phyloP scores from a whole-genome alignment of 1,284 basidiomycete species.

The Phylloboletellus chloephorus region DNA sequence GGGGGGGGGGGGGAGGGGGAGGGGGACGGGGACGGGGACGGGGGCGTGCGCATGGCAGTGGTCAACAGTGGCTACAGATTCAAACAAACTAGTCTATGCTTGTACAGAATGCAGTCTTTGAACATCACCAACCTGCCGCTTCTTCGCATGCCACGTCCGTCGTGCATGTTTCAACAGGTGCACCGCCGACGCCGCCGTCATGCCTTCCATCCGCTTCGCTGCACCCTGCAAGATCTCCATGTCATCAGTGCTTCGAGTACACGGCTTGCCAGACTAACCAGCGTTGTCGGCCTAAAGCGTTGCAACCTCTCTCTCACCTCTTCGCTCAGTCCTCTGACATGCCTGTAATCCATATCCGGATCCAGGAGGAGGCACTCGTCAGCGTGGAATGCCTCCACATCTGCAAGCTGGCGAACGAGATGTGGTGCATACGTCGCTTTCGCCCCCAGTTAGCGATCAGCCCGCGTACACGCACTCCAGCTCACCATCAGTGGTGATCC shows the following conservation, averaged over 20 bases:
- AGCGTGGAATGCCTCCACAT: constrained; percentile 69
- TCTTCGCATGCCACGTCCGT: constrained; percentile 26
- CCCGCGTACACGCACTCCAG: background rate
- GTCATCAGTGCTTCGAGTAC: constrained; percentile 8
- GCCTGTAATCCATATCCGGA: constrained; percentile 62
- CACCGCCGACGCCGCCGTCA: constrained; percentile 71
- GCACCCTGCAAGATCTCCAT: constrained; percentile 50
- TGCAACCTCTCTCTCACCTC: constrained; percentile 70
- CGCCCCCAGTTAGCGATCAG: constrained; percentile 3
- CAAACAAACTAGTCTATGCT: background rate
- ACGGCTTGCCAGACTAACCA: too few relatives aligned
- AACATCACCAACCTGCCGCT: background rate
- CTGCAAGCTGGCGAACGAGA: constrained; percentile 65
- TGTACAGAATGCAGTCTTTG: background rate
- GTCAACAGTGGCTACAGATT: too few relatives aligned
- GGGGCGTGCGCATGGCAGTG: too few relatives aligned
- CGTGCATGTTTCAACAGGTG: constrained; percentile 62
- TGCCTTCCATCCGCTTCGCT: constrained; percentile 82
- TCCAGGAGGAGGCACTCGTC: constrained; percentile 74
- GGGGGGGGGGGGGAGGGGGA: too few relatives aligned
- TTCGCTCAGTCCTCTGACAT: constrained; percentile 64
- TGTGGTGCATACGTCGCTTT: constrained; percentile 50
- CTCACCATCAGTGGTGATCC: constrained; percentile 70
- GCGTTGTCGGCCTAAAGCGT: constrained; percentile 57
- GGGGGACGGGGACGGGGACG: too few relatives aligned